These are phyloP conservation scores for Pythium apleroticum DNA, from an alignment of 352 stramenopile genomes.

Conservation along the genomic window DNA sequence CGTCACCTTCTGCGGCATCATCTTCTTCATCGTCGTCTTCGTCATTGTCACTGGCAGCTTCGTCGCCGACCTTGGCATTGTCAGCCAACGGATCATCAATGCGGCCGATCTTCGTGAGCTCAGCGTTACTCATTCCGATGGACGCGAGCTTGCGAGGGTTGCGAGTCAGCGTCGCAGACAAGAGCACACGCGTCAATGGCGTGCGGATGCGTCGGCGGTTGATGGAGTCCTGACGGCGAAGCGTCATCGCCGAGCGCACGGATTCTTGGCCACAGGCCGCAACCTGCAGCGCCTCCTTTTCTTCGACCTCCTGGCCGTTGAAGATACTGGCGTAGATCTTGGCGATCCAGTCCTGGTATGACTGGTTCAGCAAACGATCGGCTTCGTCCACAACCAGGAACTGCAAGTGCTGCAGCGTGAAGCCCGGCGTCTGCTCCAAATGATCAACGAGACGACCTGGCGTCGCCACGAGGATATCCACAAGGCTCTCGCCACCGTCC, in stretches of 20 bases:
- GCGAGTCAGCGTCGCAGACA: slow-evolving; percentile 97
- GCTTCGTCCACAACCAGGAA: slow-evolving; percentile 98
- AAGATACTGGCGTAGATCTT: slow-evolving; percentile 90
- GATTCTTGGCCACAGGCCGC: slow-evolving; percentile 6
- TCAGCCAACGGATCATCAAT: slow-evolving; percentile 60
- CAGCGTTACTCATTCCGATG: slow-evolving; percentile 94
- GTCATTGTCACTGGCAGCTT: slow-evolving; percentile 31
- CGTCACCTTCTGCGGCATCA: slow-evolving; percentile 11
- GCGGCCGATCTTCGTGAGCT: slow-evolving; percentile 88
- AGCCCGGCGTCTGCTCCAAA: slow-evolving; percentile 95
- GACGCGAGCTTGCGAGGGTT: slow-evolving; percentile 96
- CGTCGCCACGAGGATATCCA: slow-evolving; percentile 98
- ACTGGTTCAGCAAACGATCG: slow-evolving; percentile 95
- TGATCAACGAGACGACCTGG: slow-evolving; percentile 97
- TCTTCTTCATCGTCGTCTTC: slow-evolving; percentile 27
- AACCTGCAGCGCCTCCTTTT: slow-evolving; percentile 23
- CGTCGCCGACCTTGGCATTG: slow-evolving; percentile 58
- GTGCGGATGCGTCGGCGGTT: slow-evolving; percentile 75
- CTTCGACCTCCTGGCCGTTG: slow-evolving; percentile 54
- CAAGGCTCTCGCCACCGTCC: slow-evolving; percentile 71
- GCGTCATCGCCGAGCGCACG: slow-evolving; percentile 42
- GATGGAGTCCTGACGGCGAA: slow-evolving; percentile 74
- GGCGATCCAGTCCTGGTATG: slow-evolving; percentile 97
- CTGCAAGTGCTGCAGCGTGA: slow-evolving; percentile 96
- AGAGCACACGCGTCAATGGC: slow-evolving; percentile 93